phyloP scores from a whole-genome alignment of 2,329 filamentous ascomycete species.

The Exophiala alcalophila region DNA sequence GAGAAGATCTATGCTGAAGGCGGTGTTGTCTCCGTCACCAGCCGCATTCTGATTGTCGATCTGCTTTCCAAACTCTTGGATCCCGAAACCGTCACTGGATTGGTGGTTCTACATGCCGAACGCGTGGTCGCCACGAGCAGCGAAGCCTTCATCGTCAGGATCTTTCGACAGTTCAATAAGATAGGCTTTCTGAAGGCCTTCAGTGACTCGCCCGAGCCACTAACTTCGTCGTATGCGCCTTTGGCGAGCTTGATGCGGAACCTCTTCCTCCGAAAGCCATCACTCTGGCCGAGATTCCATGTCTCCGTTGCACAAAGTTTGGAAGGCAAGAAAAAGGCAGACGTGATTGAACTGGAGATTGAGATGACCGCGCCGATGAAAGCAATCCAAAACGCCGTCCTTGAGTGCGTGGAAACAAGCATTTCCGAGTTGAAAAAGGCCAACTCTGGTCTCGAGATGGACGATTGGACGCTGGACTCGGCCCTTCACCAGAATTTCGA shows the following conservation, averaged over 20 bases:
- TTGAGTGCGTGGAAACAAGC: conserved; percentile 94
- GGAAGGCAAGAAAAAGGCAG: conserved; percentile 87
- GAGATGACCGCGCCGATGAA: conserved; percentile 94
- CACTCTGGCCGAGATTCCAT: conserved; percentile 91
- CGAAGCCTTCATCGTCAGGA: conserved; percentile 91
- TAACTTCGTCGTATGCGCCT: conserved; percentile 82
- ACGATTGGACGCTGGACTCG: conserved; percentile 94
- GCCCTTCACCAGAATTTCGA: conserved; percentile 92
- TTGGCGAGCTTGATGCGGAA: conserved; percentile 88
- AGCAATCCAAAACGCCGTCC: conserved; percentile 86
- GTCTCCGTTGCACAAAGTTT: conserved; percentile 83
- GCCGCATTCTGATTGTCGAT: conserved; percentile 90
- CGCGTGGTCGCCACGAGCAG: conserved; percentile 76
- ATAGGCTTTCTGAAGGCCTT: conserved; percentile 92
- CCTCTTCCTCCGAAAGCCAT: conserved; percentile 81
- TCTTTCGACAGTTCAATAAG: conserved; percentile 94
- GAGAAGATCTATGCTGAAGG: conserved; percentile 90
- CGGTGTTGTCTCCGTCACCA: conserved; percentile 93
- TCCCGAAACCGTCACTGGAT: conserved; percentile 78
- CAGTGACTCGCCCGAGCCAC: conserved; percentile 87
- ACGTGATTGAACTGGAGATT: conserved; percentile 95
- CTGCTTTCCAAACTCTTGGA: conserved; percentile 77
- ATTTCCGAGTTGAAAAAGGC: conserved; percentile 90
- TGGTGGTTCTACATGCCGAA: conserved; percentile 86
- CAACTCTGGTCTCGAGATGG: conserved; percentile 87